These are phyloP conservation scores for Eutypa lata DNA, from an alignment of 2,329 filamentous ascomycete species.

Conservation along the genomic window DNA sequence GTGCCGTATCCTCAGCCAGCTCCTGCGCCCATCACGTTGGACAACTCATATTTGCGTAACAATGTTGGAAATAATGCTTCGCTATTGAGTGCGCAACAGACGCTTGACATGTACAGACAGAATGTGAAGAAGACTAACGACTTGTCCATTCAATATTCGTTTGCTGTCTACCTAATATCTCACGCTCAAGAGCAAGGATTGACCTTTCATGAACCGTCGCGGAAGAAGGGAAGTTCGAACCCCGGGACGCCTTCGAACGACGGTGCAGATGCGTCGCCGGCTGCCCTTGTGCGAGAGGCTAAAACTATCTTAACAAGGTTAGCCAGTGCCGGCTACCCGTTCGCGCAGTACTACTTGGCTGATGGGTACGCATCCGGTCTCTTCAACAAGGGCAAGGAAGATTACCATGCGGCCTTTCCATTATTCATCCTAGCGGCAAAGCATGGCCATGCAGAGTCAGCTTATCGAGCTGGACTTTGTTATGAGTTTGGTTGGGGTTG, in stretches of 20 bases:
- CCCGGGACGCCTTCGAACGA: conserved; percentile 25
- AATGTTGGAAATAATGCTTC: conserved; percentile 87
- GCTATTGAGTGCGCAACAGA: conserved; percentile 86
- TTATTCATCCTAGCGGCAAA: conserved; percentile 92
- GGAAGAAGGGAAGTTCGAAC: conserved; percentile 45
- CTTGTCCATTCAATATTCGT: conserved; percentile 87
- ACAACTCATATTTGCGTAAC: conserved; percentile 77
- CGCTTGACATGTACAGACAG: conserved; percentile 92
- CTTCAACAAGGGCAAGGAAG: conserved; percentile 91
- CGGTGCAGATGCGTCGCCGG: conserved; percentile 46
- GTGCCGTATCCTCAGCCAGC: conserved; percentile 77
- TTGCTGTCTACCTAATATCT: conserved; percentile 90
- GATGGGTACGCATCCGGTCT: conserved; percentile 93
- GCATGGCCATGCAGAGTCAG: conserved; percentile 94
- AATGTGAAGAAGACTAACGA: conserved; percentile 98
- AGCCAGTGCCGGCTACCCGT: conserved; percentile 85
- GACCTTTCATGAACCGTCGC: conserved; percentile 44
- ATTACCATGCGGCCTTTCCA: conserved; percentile 87
- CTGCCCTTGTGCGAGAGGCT: conserved; percentile 79
- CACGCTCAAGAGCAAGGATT: conserved; percentile 76
- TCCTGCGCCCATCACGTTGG: conserved; percentile 64
- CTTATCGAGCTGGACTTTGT: conserved; percentile 87
- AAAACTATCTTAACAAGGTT: conserved; percentile 84
- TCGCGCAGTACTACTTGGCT: conserved; percentile 95
- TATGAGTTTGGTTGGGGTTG: conserved; percentile 99